phyloP scores from a whole-genome alignment of 2,329 filamentous ascomycete genomes.

The Colletotrichum sp. region DNA sequence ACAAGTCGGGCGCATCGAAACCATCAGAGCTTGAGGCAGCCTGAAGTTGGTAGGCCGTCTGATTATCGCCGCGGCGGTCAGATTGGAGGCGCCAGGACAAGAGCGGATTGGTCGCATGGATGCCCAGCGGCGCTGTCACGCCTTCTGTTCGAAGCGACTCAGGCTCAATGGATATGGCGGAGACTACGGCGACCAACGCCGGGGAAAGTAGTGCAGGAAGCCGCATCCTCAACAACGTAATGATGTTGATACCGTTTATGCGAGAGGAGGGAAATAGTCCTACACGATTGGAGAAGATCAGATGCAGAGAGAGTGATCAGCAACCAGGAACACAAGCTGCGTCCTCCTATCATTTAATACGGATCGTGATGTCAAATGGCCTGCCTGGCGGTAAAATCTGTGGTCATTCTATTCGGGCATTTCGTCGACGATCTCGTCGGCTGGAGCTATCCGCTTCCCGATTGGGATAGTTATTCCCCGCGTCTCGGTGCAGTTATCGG shows the following conservation, averaged over 20 bases:
- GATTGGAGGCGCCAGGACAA: not conserved
- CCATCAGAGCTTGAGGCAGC: not conserved
- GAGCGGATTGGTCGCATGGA: not conserved
- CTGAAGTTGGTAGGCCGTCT: not conserved
- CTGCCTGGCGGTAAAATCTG: not conserved
- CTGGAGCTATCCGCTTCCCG: not conserved
- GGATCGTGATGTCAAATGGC: not conserved
- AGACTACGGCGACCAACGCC: not conserved
- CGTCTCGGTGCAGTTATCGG: not conserved
- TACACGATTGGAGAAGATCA: not conserved
- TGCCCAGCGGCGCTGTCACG: not conserved
- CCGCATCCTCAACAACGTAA: not conserved
- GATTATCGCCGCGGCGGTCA: not conserved
- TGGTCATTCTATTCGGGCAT: accelerated
- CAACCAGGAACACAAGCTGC: accelerated
- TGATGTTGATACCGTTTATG: not conserved
- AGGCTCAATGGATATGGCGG: not conserved
- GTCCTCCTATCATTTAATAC: not conserved
- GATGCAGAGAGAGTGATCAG: not conserved
- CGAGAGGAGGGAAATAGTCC: not conserved
- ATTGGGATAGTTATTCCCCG: not conserved
- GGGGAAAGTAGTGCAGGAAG: not conserved
- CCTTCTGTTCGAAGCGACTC: not conserved
- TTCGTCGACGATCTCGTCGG: not conserved
- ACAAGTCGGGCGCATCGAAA: not conserved